Evolutionary conservation across 306 rosid genomes (phyloP).

Genomic region (Cicer yamashitae): DNA sequence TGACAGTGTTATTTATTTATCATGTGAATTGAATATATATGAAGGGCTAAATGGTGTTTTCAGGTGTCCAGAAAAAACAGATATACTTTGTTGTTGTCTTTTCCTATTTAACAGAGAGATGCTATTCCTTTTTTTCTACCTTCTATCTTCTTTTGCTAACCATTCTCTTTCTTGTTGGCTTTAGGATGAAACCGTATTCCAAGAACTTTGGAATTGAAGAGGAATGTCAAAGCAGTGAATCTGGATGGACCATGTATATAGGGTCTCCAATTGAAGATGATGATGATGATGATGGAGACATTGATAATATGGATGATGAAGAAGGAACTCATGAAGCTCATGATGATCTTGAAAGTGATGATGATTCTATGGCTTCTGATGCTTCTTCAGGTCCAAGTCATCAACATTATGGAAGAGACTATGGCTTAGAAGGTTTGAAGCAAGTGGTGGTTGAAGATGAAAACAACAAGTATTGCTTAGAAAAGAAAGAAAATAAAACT

Average conservation of each 20-base stretch:
- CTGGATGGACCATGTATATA: conserved; percentile 98
- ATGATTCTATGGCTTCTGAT: conserved; percentile 98
- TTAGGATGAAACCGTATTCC: conserved; percentile 66
- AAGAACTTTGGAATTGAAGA: conserved; percentile 63
- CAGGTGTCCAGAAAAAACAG: conserved; percentile 40
- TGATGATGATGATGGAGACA: conserved; percentile 32
- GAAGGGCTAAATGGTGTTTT: conserved; percentile 32
- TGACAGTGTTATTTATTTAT: conserved; percentile 28
- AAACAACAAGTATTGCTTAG: conserved; percentile 39
- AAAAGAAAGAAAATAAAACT: conserved; percentile 48
- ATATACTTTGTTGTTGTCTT: conserved; percentile 24
- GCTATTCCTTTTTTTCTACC: neutral
- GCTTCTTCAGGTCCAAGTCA: conserved; percentile 91
- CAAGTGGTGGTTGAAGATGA: conserved; percentile 32
- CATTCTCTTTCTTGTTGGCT: conserved; percentile 3
- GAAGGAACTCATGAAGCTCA: conserved; percentile 17
- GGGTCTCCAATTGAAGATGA: conserved; percentile 64
- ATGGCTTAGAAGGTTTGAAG: conserved; percentile 39
- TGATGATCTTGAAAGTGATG: conserved; percentile 75
- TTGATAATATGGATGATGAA: conserved; percentile 13
- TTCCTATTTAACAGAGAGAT: conserved; percentile 39
- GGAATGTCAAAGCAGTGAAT: conserved; percentile 94
- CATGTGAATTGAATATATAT: conserved; percentile 16
- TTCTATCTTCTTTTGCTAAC: neutral
- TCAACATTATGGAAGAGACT: conserved; percentile 19